Conservation (phyloP, 352 stramenopile genomes). For the Aphanomyces invadans region DNA sequence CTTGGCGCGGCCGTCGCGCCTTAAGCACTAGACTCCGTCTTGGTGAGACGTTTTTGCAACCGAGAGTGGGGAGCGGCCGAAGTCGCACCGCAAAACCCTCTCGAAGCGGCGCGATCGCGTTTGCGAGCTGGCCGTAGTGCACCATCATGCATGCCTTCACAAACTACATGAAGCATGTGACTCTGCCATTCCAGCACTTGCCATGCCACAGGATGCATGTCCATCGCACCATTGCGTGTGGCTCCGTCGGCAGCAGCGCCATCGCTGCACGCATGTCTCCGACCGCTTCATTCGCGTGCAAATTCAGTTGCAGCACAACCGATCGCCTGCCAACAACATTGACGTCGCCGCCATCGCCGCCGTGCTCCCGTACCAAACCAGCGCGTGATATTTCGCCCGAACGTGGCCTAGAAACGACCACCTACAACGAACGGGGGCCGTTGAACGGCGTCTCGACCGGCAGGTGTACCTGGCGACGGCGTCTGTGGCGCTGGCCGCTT, state of each 20-base stretch:
- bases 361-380: constrained; percentile 10
- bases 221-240: constrained; percentile 24
- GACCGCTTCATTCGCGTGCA: constrained; percentile 41
- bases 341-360: not conserved
- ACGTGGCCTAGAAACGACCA: constrained; percentile 14
- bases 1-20: not conserved
- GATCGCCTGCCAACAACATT: constrained; percentile 5
- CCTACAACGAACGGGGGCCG: not conserved
- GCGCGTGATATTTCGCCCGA: constrained; percentile 21
- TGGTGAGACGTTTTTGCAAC: not conserved
- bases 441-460: not conserved
- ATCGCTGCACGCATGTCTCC: constrained; percentile 45
- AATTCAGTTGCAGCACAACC: not conserved
- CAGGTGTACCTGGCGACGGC: not conserved
- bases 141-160: constrained; percentile 47
- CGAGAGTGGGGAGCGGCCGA: not conserved
- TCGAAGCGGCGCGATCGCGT: constrained; percentile 25
- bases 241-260: constrained; percentile 5
- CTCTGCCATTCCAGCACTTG: no score
- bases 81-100: not conserved
- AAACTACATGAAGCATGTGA: constrained; percentile 38
- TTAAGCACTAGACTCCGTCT: not conserved
- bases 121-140: constrained; percentile 44
- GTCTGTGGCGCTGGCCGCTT: not conserved
- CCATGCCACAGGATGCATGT: no score